Conservation (phyloP, 2,329 filamentous ascomycete genomes). For the Sclerotinia sclerotiorum region DNA sequence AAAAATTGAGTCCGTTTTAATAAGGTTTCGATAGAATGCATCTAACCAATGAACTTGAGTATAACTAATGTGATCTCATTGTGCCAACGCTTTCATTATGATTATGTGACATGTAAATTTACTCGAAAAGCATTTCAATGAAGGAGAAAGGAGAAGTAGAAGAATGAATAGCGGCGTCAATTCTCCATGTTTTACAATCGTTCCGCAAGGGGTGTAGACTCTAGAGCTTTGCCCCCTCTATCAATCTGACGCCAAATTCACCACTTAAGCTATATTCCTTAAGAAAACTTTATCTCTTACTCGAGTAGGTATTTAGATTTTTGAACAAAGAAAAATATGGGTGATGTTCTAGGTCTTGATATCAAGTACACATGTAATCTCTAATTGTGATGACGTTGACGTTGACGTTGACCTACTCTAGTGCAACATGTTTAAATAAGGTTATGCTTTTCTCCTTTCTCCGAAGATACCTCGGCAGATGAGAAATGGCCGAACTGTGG, state of each 20-base stretch:
- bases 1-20: conserved; percentile 12
- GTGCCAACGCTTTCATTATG: neutral
- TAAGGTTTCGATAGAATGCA: conserved; percentile 14
- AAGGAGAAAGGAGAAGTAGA: no score
- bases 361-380: no score
- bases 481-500: conserved; percentile 18
- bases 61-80: neutral
- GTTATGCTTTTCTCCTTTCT: neutral
- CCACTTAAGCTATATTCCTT: no score
- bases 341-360: no score
- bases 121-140: neutral
- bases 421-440: no score
- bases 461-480: conserved; percentile 21
- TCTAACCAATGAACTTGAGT: neutral
- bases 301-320: no score
- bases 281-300: neutral
- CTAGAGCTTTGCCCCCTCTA: no score
- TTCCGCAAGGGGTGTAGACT: neutral
- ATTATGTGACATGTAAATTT: neutral
- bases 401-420: no score
- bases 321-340: no score
- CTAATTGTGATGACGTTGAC: no score
- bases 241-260: no score
- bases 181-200: neutral
- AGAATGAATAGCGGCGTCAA: neutral